Evolutionary conservation across 208 protist species (phyloP).

Genomic region (Phytomonas serpens): DNA sequence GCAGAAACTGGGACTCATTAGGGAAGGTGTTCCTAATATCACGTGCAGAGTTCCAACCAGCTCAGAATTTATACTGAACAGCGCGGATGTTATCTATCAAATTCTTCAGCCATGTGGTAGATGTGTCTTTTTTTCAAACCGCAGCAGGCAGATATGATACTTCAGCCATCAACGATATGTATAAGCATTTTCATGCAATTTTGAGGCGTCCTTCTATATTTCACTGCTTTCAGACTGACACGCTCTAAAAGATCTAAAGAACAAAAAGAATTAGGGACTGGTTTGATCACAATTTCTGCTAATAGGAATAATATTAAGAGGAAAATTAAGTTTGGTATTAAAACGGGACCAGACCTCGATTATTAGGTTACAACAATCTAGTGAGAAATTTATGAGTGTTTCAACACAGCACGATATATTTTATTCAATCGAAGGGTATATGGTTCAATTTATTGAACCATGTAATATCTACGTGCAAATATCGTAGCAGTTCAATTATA

Average conservation of each 20-base stretch:
- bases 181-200: not conserved
- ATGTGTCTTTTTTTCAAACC: slow-evolving; percentile 42
- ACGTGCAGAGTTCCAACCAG: slow-evolving; percentile 45
- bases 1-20: slow-evolving; percentile 56
- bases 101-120: slow-evolving; percentile 66
- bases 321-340: not conserved
- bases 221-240: not conserved
- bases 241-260: not conserved
- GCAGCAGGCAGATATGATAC: slow-evolving; percentile 77
- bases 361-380: not conserved
- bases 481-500: not conserved
- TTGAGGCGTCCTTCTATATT: not conserved
- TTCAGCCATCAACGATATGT: slow-evolving; percentile 11
- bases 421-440: not conserved
- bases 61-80: slow-evolving; percentile 52
- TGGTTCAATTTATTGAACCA: not conserved
- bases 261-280: not conserved
- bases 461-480: not conserved
- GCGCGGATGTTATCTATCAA: slow-evolving; percentile 63
- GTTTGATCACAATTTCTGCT: not conserved
- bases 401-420: not conserved
- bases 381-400: not conserved
- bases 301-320: not conserved
- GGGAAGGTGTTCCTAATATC: slow-evolving; percentile 61
- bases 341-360: not conserved